Base-by-base conservation (phyloP, 805 yeast species). In the Jamesozyma gamospora region DNA sequence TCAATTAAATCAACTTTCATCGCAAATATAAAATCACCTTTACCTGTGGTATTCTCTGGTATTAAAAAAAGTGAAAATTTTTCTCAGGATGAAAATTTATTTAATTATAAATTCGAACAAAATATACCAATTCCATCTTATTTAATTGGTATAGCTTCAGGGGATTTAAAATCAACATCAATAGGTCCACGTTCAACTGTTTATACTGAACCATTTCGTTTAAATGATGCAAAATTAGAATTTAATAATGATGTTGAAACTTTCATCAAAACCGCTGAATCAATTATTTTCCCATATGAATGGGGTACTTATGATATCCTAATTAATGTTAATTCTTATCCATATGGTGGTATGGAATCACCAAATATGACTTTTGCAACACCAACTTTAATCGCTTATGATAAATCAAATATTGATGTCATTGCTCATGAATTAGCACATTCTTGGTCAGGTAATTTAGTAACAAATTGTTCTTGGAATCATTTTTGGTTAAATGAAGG, bases 401-500 rank as follows among this genome's bases (percentile, higher is more conserved):
- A 86, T 61, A 71, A 88, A 42, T 79, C 84, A 41, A 84, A 86
- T 47, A 86, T 86, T 15, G 87, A 82, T 51, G 96, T 87, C 24
- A 77, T 87, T 56, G 95, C 95, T 1, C 96, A 87, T 62, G 96
- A 87, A 61, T 70, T 87, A 48, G 88, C 95, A 1, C 96, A 87
- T 60, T 81, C 94, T 31, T 87, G 95, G 94, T 74, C 85, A 1
- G 96, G 96, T 33, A 87, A 87, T 55, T 70, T 86, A 48, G 95
- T 87, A 32, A 87, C 95, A 24, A 87, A 85, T 60, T 76, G 81
- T 52, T 81, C 92, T 0, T 87, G 95, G 92, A 88, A 84, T 55
- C 94, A 86, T 64, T 86, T 87, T 60, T 87, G 94, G 92, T 72
- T 87, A 49, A 87, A 87, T 58, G 96, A 87, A 65, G 96, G 96